These are phyloP conservation scores for Ilyonectria destructans DNA, from an alignment of 2,329 filamentous ascomycete species.

Conservation along the genomic window DNA sequence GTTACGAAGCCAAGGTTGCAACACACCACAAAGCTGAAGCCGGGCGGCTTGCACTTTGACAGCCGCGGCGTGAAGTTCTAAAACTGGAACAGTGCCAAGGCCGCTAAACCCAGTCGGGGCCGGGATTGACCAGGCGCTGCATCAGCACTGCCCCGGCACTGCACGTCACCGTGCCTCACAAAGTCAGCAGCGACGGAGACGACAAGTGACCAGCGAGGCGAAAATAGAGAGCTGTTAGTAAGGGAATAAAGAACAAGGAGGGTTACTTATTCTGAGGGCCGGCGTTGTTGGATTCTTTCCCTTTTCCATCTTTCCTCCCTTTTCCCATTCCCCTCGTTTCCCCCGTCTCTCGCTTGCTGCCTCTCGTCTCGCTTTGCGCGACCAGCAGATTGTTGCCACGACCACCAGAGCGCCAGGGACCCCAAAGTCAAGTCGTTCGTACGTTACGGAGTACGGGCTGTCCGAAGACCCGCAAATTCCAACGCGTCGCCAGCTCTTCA, in stretches of 20 bases:
- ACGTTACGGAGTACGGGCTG: conserved; percentile 8
- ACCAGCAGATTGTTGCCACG: conserved; percentile 29
- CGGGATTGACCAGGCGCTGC: conserved; percentile 29
- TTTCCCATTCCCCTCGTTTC: neutral
- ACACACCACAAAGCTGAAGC: neutral
- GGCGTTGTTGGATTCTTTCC: neutral
- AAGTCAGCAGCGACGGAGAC: conserved; percentile 38
- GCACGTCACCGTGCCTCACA: conserved; percentile 48
- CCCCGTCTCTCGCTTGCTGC: conserved; percentile 21
- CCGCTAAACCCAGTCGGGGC: conserved; percentile 20
- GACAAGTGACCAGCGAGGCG: neutral
- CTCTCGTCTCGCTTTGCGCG: conserved; percentile 32
- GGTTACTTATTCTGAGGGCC: conserved; percentile 14
- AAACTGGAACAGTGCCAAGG: conserved; percentile 30
- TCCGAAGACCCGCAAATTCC: conserved; percentile 38
- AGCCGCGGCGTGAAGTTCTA: conserved; percentile 27
- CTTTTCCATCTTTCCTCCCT: conserved; percentile 12
- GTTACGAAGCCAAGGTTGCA: neutral
- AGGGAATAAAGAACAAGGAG: conserved; percentile 31
- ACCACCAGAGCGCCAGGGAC: conserved; percentile 13
- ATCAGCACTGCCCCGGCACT: conserved; percentile 48
- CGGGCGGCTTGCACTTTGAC: conserved; percentile 13
- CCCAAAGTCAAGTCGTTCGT: conserved; percentile 9
- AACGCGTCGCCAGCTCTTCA: conserved; percentile 37
- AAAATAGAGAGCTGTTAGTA: neutral